Evolutionary conservation across 176 grass and related monocot genomes (phyloP).

Genomic region (Raddia guianensis): DNA sequence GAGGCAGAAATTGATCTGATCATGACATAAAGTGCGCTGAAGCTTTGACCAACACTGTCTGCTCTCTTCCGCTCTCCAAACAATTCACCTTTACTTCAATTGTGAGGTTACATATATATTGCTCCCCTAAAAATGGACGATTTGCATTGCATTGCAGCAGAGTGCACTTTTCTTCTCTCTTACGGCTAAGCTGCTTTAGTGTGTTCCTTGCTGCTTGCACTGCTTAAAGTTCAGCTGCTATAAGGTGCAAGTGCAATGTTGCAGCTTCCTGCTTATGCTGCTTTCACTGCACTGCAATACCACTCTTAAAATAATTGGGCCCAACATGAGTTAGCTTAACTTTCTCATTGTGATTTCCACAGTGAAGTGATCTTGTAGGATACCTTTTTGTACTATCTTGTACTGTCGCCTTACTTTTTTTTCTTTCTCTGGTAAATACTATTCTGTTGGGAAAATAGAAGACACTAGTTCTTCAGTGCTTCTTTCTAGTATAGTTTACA

Average conservation of each 20-base stretch:
- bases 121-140: neutral
- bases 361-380: neutral
- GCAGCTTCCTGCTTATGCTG: neutral
- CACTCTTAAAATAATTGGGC: neutral
- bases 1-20: neutral
- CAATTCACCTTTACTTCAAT: neutral
- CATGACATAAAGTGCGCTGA: neutral
- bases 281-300: neutral
- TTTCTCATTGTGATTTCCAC: neutral
- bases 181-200: constrained; percentile 6
- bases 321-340: neutral
- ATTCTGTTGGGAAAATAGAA: neutral
- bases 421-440: neutral
- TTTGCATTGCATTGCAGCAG: neutral
- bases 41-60: neutral
- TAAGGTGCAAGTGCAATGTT: neutral
- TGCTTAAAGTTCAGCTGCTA: neutral
- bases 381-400: neutral
- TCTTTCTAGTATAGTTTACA: neutral
- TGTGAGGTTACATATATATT: neutral
- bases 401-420: neutral
- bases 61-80: neutral
- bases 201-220: neutral
- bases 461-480: neutral
- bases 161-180: constrained; percentile 27